A percentile compares a stretch with the other conserved stretches of the same genome.
Conservation (phyloP, 2,329 filamentous ascomycete genomes). For the Westerdykella aurantiaca region DNA sequence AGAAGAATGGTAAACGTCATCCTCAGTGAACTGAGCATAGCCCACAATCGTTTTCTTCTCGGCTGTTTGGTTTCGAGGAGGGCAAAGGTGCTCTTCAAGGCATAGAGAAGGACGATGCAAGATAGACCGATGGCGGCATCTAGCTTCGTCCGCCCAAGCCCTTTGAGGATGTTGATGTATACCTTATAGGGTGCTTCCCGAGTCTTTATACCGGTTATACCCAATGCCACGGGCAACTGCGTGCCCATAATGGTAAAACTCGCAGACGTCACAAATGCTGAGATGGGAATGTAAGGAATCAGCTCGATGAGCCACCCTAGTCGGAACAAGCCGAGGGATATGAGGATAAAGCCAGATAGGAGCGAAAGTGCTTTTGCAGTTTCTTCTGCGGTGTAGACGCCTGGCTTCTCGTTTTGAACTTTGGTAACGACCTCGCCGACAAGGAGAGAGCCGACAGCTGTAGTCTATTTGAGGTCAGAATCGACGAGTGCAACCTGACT, state of each 20-base stretch:
- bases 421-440: constrained; percentile 71
- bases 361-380: constrained; percentile 76
- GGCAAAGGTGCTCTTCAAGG: constrained; percentile 51
- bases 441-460: constrained; percentile 89
- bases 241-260: constrained; percentile 82
- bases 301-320: constrained; percentile 89
- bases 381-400: constrained; percentile 53
- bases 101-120: constrained; percentile 70
- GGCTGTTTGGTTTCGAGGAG: constrained; percentile 63
- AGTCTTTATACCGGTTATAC: constrained; percentile 67
- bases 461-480: constrained; percentile 53
- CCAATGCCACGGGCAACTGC: constrained; percentile 74
- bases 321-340: constrained; percentile 70
- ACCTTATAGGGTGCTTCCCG: constrained; percentile 73
- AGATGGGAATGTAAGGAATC: constrained; percentile 84
- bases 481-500: background rate
- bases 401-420: constrained; percentile 53
- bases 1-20: constrained; percentile 83
- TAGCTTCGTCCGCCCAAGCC: constrained; percentile 60
- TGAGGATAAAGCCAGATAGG: constrained; percentile 70
- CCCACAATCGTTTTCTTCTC: constrained; percentile 62
- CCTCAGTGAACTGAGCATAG: constrained; percentile 81
- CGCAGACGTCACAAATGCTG: constrained; percentile 95
- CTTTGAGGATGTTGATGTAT: constrained; percentile 74
- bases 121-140: constrained; percentile 88